A percentile compares a stretch with the other conserved stretches of the same genome.
phyloP scores from a whole-genome alignment of 2,329 filamentous ascomycete genomes.

The Coniochaeta ligniaria region DNA sequence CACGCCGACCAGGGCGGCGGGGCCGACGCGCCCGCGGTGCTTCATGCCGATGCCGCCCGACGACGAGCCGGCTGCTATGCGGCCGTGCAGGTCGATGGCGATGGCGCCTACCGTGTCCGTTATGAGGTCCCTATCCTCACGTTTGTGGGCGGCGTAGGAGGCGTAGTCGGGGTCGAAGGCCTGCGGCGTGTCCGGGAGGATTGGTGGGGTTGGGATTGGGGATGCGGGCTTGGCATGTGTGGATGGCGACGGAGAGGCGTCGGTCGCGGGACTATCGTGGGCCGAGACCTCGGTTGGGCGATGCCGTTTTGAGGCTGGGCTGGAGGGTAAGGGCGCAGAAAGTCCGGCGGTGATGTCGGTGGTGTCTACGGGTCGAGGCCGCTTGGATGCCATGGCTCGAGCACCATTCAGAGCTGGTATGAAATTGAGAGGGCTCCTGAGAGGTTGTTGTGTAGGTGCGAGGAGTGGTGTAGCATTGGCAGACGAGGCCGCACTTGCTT shows the following conservation, averaged over 20 bases:
- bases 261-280: conserved; percentile 11
- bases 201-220: background rate
- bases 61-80: conserved; percentile 90
- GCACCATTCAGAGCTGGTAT: conserved; percentile 5
- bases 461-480: conserved; percentile 1
- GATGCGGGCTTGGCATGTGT: background rate
- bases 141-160: conserved; percentile 7
- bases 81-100: conserved; percentile 76
- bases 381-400: background rate
- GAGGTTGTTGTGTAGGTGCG: conserved; percentile 5
- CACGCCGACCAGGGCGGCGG: conserved; percentile 85
- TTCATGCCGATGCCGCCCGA: conserved; percentile 99
- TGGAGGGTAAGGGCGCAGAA: background rate
- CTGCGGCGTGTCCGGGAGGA: background rate
- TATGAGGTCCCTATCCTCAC: conserved; percentile 51
- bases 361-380: background rate
- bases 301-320: background rate
- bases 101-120: conserved; percentile 96
- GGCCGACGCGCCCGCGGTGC: conserved; percentile 82
- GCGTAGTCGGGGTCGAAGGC: background rate
- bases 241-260: background rate
- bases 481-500: background rate
- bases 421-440: conserved; percentile 6
- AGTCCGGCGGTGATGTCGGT: background rate
- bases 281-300: conserved; percentile 2